Conservation (phyloP, 257 asterid genomes). For the Forsythia viridissima region DNA sequence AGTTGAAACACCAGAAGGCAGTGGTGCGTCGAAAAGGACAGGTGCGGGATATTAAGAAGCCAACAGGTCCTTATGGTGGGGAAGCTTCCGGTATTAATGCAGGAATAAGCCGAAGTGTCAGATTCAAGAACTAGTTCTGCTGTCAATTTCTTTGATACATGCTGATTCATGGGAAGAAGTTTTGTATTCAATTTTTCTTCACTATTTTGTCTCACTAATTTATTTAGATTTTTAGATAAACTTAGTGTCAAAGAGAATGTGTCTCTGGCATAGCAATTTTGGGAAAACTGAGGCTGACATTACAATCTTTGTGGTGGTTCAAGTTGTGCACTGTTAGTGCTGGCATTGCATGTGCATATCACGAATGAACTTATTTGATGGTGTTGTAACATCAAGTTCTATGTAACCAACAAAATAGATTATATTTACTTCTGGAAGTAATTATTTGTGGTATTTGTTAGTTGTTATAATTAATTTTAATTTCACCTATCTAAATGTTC, state of each 20-base stretch:
- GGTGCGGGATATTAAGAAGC: constrained; percentile 56
- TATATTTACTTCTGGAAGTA: not conserved
- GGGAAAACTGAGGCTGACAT: not conserved
- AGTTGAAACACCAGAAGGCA: constrained; percentile 71
- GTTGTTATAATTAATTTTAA: too few species aligned
- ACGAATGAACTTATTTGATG: not conserved
- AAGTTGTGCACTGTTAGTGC: not conserved
- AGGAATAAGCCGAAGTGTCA: constrained; percentile 57
- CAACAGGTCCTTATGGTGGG: constrained; percentile 73
- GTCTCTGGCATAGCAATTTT: not conserved
- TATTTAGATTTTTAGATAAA: too few species aligned
- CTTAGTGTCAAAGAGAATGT: not conserved
- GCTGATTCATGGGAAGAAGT: too few species aligned
- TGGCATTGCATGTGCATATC: not conserved
- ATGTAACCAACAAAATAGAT: not conserved
- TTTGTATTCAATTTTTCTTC: not conserved
- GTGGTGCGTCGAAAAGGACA: constrained; percentile 67
- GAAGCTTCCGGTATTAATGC: constrained; percentile 86
- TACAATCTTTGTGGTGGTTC: not conserved
- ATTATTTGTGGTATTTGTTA: not conserved
- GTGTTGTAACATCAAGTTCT: not conserved
- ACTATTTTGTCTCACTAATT: not conserved
- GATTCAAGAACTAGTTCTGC: constrained; percentile 54
- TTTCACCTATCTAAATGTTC: too few species aligned
- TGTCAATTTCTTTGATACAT: not conserved